Evolutionary conservation across 331 rosid genomes (phyloP).

Genomic region (Malus hybrid): DNA sequence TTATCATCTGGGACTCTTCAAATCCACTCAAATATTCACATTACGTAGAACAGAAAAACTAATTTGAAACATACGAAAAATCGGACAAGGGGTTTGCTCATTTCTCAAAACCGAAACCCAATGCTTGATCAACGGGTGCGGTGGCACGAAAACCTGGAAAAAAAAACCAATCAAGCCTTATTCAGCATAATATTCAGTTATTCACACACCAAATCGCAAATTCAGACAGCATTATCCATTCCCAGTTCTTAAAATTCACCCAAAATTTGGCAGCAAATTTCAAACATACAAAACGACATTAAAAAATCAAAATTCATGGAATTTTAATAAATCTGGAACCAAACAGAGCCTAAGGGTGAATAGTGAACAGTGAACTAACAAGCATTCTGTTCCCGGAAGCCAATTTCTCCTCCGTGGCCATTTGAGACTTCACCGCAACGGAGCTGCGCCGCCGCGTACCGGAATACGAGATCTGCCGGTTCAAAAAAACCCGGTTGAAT

Average conservation of each 20-base stretch:
- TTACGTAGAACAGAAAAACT: background rate
- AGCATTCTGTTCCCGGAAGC: slow-evolving; percentile 70
- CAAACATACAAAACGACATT: background rate
- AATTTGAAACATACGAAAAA: slow-evolving; percentile 53
- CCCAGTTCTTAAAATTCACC: background rate
- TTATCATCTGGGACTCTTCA: no score
- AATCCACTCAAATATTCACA: background rate
- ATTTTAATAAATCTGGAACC: background rate
- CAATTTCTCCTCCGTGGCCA: slow-evolving; percentile 62
- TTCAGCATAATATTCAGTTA: background rate
- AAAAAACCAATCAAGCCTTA: slow-evolving; percentile 1
- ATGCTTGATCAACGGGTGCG: slow-evolving; percentile 87
- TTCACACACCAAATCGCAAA: background rate
- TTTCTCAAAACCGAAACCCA: slow-evolving; percentile 96
- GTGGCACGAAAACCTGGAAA: slow-evolving; percentile 81
- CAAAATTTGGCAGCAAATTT: no score
- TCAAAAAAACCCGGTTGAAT: background rate
- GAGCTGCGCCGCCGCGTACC: slow-evolving; percentile 27
- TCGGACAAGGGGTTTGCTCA: slow-evolving; percentile 78
- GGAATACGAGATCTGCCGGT: slow-evolving; percentile 37
- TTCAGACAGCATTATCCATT: background rate
- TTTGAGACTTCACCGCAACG: slow-evolving; percentile 32
- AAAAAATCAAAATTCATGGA: background rate
- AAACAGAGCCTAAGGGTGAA: background rate
- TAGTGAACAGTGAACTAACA: slow-evolving; percentile 32